Base-by-base conservation (phyloP, 371 early-diverging fungal species). In the Blakeslea trispora region DNA sequence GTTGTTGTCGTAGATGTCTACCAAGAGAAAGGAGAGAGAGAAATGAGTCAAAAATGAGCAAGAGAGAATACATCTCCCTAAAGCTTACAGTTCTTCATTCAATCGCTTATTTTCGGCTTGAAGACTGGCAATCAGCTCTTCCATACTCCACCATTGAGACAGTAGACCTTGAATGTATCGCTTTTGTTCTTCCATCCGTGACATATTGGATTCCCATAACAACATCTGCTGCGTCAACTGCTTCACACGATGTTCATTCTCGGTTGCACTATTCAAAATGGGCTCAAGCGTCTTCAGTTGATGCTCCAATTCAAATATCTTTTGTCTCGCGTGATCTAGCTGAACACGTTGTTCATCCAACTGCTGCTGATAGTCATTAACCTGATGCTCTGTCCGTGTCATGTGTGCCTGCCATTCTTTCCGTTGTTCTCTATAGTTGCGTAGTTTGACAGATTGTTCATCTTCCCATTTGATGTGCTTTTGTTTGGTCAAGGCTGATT, bases 391-490 rank as follows among this genome's bases (percentile, higher is more conserved):
- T 18, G 72, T 49, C 5, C 64, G 62, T 28, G 81, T 77, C 55
- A 77, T 71, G 28, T 82, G 76, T 18, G 63, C 71, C 45, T 81
- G 79, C 71, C 84, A 76, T 45, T 75, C 72, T 50, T 79, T 81
- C n/a, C 81, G 69, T 15, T 79, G 80, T 21, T 84, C 83, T 34
- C 84, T 66, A 51, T 81, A 86, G 8, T 55, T 65, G n/a, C 81
- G 74, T 35, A 83, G 39, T 50, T 83, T 86, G 19, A 54, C 62
- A 32, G 81, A 81, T 41, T 85, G 77, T 19, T 83, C 84, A 44
- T 83, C 78, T 50, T 86, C 84, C 87, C 87, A 84, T 58, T 83
- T 76, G 9, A 82, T 66, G 46, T 84, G 87, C 44, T 81, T 84
- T 64, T 77, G 76, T 43, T 82, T 84, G 18, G 77, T 75, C 42